phyloP scores from a whole-genome alignment of 1,139 yeast species.

The Magnusiomyces fungicola region DNA sequence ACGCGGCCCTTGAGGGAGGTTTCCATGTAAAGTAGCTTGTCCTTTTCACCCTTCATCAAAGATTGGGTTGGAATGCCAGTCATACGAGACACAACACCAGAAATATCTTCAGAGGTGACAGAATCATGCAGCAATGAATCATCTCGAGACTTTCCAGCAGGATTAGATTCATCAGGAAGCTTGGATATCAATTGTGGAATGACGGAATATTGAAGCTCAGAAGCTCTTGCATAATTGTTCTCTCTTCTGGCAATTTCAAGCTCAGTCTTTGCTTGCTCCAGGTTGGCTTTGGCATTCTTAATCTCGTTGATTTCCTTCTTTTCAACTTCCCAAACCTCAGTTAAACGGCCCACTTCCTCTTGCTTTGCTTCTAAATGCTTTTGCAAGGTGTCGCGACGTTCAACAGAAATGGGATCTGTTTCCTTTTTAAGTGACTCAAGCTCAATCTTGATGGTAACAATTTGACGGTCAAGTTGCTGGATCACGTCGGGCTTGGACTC shows the following conservation, averaged over 20 bases:
- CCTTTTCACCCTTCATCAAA: conserved; percentile 90
- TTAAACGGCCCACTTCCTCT: conserved; percentile 59
- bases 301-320: conserved; percentile 64
- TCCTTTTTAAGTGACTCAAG: conserved; percentile 89
- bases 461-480: conserved; percentile 76
- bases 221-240: conserved; percentile 82
- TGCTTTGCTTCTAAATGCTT: conserved; percentile 55
- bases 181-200: conserved; percentile 72
- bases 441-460: conserved; percentile 93
- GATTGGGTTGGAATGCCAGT: conserved; percentile 95
- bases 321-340: conserved; percentile 82
- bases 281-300: conserved; percentile 68
- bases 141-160: conserved; percentile 18
- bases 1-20: conserved; percentile 65
- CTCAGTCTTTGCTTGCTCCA: conserved; percentile 78
- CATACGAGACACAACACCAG: conserved; percentile 84
- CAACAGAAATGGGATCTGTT: conserved; percentile 75
- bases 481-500: conserved; percentile 96
- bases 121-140: conserved; percentile 69
- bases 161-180: conserved; percentile 43
- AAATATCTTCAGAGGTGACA: conserved; percentile 90
- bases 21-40: conserved; percentile 84
- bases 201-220: conserved; percentile 77
- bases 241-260: conserved; percentile 75
- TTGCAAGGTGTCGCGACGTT: conserved; percentile 60